A percentile compares a stretch with the other conserved stretches of the same genome.
Conservation (phyloP, 2,329 filamentous ascomycete genomes). For the Colletotrichum horii region DNA sequence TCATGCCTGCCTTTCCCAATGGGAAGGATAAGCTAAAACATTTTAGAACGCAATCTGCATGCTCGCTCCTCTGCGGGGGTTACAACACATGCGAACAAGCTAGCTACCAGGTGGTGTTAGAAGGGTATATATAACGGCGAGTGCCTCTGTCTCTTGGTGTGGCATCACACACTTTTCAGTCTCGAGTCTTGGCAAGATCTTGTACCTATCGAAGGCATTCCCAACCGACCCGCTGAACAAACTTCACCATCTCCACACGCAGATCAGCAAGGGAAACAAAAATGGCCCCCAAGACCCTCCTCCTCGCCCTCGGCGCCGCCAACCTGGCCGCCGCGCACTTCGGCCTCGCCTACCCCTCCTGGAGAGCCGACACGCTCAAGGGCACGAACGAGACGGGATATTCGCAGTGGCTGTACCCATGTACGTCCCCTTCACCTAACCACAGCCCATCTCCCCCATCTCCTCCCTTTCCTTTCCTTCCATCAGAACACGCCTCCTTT, state of each 20-base stretch:
- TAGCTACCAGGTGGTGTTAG: neutral
- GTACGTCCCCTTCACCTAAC: constrained; percentile 38
- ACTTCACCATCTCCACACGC: neutral
- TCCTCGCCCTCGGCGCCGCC: constrained; percentile 37
- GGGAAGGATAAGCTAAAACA: neutral
- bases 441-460: too few relatives aligned
- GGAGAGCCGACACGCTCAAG: constrained; percentile 53
- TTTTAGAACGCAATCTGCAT: neutral
- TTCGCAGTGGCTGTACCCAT: constrained; percentile 57
- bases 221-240: neutral
- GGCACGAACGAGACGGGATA: constrained; percentile 41
- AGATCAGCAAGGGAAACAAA: neutral
- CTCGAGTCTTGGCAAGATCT: neutral
- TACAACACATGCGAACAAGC: neutral
- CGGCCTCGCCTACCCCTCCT: constrained; percentile 49
- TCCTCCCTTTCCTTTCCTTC: neutral
- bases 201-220: too few relatives aligned
- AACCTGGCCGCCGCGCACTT: constrained; percentile 53
- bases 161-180: neutral
- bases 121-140: neutral
- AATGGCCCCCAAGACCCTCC: constrained; percentile 36
- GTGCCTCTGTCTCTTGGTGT: too few relatives aligned
- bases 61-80: neutral
- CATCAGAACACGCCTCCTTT: neutral
- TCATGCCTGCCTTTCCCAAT: neutral